Percentiles rank a stretch among this genome's conserved stretches.
These are phyloP conservation scores for Microcos paniculata DNA, from an alignment of 345 rosid species.

Conservation along the genomic window DNA sequence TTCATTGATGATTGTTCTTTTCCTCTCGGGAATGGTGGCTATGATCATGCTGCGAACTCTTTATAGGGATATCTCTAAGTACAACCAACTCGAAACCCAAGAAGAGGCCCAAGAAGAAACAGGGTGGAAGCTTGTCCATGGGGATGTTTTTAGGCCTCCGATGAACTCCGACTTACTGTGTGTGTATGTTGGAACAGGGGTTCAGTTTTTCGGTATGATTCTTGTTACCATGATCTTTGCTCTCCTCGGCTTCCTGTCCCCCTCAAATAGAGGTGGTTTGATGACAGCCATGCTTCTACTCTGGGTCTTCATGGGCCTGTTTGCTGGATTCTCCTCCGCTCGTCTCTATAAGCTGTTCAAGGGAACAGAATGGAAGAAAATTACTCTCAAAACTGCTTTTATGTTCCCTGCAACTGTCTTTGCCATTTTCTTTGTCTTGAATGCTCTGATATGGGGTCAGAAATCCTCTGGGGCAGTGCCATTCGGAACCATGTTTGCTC, in stretches of 20 bases:
- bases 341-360: conserved; percentile 80
- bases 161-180: conserved; percentile 69
- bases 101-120: conserved; percentile 96
- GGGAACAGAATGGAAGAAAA: conserved; percentile 89
- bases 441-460: conserved; percentile 91
- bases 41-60: conserved; percentile 96
- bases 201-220: conserved; percentile 85
- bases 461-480: conserved; percentile 95
- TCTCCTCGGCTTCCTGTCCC: conserved; percentile 84
- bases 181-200: conserved; percentile 87
- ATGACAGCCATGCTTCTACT: conserved; percentile 90
- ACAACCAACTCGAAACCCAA: conserved; percentile 92
- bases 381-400: conserved; percentile 68
- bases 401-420: conserved; percentile 72
- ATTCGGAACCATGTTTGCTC: conserved; percentile 89
- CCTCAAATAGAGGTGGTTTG: conserved; percentile 87
- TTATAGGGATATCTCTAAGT: conserved; percentile 85
- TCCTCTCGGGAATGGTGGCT: conserved; percentile 98
- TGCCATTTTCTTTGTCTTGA: conserved; percentile 68
- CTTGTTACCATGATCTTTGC: conserved; percentile 92
- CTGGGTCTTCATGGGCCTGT: conserved; percentile 93
- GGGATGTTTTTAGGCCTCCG: conserved; percentile 92
- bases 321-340: conserved; percentile 76
- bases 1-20: conserved; percentile 90
- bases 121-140: conserved; percentile 93